Base-by-base conservation (phyloP, 495 filamentous ascomycete genomes). In the Penicillium herquei region DNA sequence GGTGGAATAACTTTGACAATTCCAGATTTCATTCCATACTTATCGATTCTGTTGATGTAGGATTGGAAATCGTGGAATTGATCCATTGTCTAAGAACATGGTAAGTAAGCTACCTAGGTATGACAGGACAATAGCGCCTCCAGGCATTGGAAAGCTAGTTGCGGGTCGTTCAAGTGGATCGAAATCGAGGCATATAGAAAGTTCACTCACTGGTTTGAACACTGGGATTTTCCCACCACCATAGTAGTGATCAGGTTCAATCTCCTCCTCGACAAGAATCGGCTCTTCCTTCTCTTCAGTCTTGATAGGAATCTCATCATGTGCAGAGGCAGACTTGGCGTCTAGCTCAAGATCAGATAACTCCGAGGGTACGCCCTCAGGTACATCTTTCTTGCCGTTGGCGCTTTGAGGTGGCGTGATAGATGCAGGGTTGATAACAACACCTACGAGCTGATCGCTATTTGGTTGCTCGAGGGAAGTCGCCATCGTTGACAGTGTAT, bases 1-100 rank as follows among this genome's bases (percentile, higher is more conserved):
- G 94, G 95, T 32, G 94, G 92, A 56, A 98, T 85, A 44, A 98
- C 88, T 70, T 98, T 98, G 64, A 97, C 81, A 64, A 98, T 97
- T 12, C 94, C 94, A 12, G 91, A 91, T 72, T 89, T 88, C 94
- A 98, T 98, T 61, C 94, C 94, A 70, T 97, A 95, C 55, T 86
- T 85, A 68, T 98, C 88, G 58, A 98, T 84, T 69, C 88, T 94
- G 43, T 85, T 80, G 77, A 96, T 87, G 73, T 92, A 98, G 56
- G 79, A 79, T 69, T 91, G 89, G 74, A 98, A 98, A 70, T 89
- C 89, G 51, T 82, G 80, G 73, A 98, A 98, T 75, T 98, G 91
- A 44, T 87, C 82, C 91, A 96, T 93, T 44, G 87, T 91, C 79
- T 89, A 55, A 41, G 48, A 16, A 44, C 45, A 31, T 49, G 56